Base-by-base conservation (phyloP, 306 rosid genomes). In the Abrus precatorius region DNA sequence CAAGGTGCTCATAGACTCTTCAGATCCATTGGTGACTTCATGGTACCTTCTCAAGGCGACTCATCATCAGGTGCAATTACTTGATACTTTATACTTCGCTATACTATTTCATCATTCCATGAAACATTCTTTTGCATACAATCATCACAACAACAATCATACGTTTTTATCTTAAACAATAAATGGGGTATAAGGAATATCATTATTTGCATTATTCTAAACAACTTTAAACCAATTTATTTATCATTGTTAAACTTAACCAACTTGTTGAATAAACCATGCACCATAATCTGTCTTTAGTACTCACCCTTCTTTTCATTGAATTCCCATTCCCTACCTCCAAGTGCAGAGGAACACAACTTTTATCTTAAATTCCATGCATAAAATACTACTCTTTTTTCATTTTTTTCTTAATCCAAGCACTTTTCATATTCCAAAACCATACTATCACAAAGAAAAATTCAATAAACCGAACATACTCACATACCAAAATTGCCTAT, bases 21-120 rank as follows among this genome's bases (percentile, higher is more conserved):
- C 40, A 78, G 87, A 78, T 81, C 48, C n/a, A 30, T 64, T 67
- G 63, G 36, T 76, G 82, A 84, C 32, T 84, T 79, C 72, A 59
- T 84, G 77, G 50, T 61, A 28, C 53, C 86, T 9, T 76, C 78
- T 59, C 90, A 55, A 27, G 84, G 59, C 32, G 87, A 84, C 3
- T 82, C 90, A 10, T 61, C 93, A 30, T 66, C 91, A 78, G 86
- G 91, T 87, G 87, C 85, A 87, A 84, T 64, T 78, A 20, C 72
- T 66, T 48, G 4, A 2, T 6, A 13, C 64, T 50, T 40, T 56
- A 27, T 34, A 27, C 10, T 43, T 33, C 5, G 20, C 32, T 1
- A 61, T 29, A 49, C 10, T 3, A 65, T 49, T 8, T 40, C 71
- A 43, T 62, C 57, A 63, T 49, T 27, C 54, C 41, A 52, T 38